Conservation (phyloP, 371 early-diverging fungal genomes). For the Circinella minor region DNA sequence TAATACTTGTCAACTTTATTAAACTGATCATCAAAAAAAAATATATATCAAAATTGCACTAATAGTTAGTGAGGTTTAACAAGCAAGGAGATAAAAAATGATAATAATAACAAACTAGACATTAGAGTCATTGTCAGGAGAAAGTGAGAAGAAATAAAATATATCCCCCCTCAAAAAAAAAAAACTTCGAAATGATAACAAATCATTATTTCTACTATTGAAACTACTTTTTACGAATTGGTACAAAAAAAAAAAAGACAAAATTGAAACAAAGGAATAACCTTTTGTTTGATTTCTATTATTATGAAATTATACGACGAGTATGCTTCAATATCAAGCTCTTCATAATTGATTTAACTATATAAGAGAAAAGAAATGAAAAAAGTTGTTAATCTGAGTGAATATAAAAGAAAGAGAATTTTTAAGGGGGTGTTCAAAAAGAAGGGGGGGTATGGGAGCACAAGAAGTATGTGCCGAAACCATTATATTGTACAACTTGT, state of each 20-base stretch:
- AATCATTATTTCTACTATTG: no score
- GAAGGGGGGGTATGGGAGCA: neutral
- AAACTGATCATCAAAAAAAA: no score
- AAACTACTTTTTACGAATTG: no score
- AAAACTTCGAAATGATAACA: no score
- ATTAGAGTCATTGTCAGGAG: neutral
- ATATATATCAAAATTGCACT: no score
- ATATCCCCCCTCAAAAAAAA: no score
- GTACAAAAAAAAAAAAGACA: no score
- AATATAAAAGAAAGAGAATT: neutral
- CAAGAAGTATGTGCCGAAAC: no score
- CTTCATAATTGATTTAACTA: conserved; percentile 17
- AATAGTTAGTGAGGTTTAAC: conserved; percentile 10
- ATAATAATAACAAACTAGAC: no score
- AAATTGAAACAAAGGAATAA: no score
- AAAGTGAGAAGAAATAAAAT: neutral
- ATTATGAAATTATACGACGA: neutral
- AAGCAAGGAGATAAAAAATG: neutral
- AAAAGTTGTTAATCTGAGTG: no score
- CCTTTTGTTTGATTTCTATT: neutral
- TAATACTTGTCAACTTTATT: no score
- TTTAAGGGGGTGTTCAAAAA: neutral
- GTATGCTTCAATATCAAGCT: neutral
- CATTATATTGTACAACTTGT: conserved; percentile 1
- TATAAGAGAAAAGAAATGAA: neutral